Base-by-base conservation (phyloP, 2,329 filamentous ascomycete genomes). In the Alternaria solani region DNA sequence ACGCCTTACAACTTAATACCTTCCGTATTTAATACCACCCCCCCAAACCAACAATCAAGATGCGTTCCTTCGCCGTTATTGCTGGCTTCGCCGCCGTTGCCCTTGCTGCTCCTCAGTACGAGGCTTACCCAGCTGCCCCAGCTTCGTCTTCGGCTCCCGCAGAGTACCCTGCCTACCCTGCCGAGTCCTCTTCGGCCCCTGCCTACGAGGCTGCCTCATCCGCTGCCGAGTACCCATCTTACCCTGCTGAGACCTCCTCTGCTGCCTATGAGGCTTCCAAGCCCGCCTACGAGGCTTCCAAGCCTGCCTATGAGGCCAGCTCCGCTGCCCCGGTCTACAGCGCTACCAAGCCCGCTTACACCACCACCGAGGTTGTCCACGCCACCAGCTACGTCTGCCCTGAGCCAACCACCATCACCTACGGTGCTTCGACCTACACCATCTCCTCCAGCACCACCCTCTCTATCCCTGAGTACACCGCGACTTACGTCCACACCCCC, bases 31-130 rank as follows among this genome's bases (percentile, higher is more conserved):
- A 76, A 72, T 70, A 67, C 67, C 68, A 61, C 62, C 62, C 57
- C 57, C 47, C 46, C 18, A 41, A 32, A 39, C 60, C 55, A 62
- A 70, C 71, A 70, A 71, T 75, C 77, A 80, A 75, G 54, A 80
- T 80, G 78, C 73, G 72, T 63, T 79, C 74, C 71, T 73, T 75
- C 67, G 72, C 71, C 57, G 66, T 70, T 62, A 59, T 75, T 61
- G 70, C 75, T 64, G 68, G 70, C 66, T 55, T 77, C 62, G 73
- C 70, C 44, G 75, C 69, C 56, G 69, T 62, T 48, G 73, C 66
- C 57, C 57, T 67, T 53, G 58, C 64, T 52, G 63, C 71, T 56
- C 59, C 67, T 59, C 66, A 71, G 62, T 57, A 68, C 51, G 66
- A 63, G 43, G 66, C 62, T 34, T 46, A 52, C 55, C 47, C 55